Evolutionary conservation across 2,329 filamentous ascomycete genomes (phyloP).

Genomic region (Nemania sp.): DNA sequence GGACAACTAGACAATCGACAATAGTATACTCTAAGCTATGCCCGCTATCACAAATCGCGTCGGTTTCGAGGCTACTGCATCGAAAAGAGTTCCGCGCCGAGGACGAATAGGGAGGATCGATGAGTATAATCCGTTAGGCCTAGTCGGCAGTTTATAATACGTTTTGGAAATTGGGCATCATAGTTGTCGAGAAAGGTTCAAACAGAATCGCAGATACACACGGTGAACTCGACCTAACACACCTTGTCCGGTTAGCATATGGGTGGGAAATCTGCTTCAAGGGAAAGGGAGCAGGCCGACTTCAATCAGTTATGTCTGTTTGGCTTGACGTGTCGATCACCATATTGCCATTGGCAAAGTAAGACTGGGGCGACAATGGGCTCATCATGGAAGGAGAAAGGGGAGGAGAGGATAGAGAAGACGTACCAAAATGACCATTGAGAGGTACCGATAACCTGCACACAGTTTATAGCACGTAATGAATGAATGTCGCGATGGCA

Average conservation of each 20-base stretch:
- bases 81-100: neutral
- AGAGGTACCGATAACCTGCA: neutral
- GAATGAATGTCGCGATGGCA: too few species aligned
- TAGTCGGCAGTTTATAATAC: conserved; percentile 54
- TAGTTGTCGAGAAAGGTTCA: conserved; percentile 25
- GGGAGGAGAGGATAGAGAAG: neutral
- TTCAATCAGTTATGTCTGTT: conserved; percentile 52
- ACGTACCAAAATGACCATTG: conserved; percentile 27
- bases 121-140: conserved; percentile 44
- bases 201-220: neutral
- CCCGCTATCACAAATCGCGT: neutral
- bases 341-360: conserved; percentile 48
- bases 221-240: conserved; percentile 1
- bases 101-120: neutral
- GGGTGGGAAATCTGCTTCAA: neutral
- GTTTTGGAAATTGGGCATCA: conserved; percentile 47
- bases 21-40: neutral
- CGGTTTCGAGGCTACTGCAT: neutral
- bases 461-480: too few species aligned
- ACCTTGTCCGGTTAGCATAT: conserved; percentile 26
- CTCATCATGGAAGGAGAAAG: conserved; percentile 53
- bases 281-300: conserved; percentile 4
- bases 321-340: conserved; percentile 61
- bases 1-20: neutral
- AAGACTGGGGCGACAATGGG: conserved; percentile 64